These are phyloP conservation scores for rapeseed (Brassica napus) DNA, from an alignment of 345 rosid genomes.

Conservation along the genomic window Da-Ae NC_063449.1:28272001-28272500, in stretches of 20 bases:
- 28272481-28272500: constrained; percentile 96
- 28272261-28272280: background rate
- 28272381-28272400: constrained; percentile 56
- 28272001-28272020: constrained; percentile 75
- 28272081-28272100: no score
- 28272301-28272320: constrained; percentile 76
- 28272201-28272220: constrained; percentile 42
- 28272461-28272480: constrained; percentile 64
- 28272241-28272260: background rate
- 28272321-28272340: constrained; percentile 77
- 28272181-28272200: constrained; percentile 73
- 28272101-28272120: constrained; percentile 59
- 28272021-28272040: constrained; percentile 50
- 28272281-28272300: constrained; percentile 55
- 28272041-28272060: background rate
- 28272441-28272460: background rate
- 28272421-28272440: background rate
- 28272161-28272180: constrained; percentile 82
- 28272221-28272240: constrained; percentile 10
- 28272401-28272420: background rate
- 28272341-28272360: constrained; percentile 85
- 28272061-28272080: background rate
- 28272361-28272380: constrained; percentile 75
- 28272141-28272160: constrained; percentile 64
- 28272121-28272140: constrained; percentile 75